These are phyloP conservation scores for Ceratocystis ficicola DNA, from an alignment of 2,329 filamentous ascomycete species.

Conservation along the genomic window DNA sequence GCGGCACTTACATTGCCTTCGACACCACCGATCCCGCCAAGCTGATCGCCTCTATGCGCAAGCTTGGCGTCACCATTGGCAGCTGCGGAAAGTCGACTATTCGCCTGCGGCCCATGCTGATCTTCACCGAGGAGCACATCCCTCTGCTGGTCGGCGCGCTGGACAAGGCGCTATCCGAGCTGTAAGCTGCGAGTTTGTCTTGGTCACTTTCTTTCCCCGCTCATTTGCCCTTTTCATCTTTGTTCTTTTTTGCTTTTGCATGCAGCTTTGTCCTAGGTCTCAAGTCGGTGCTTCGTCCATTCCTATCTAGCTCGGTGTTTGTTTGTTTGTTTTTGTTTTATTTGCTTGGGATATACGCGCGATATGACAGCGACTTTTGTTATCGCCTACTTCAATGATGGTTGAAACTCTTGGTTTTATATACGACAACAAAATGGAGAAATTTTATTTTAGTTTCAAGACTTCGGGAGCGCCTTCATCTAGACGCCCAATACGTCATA, in stretches of 20 bases:
- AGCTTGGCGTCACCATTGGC: constrained; percentile 62
- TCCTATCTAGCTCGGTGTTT: constrained; percentile 11
- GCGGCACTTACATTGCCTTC: constrained; percentile 62
- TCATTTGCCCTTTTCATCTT: not conserved
- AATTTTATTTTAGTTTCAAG: not conserved
- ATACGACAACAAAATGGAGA: not conserved
- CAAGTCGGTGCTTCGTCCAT: not conserved
- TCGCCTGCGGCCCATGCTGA: constrained; percentile 64
- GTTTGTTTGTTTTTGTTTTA: not conserved
- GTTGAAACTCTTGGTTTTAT: not conserved
- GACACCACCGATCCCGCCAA: constrained; percentile 58
- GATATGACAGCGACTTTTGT: not conserved
- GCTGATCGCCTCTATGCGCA: constrained; percentile 55
- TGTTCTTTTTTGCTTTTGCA: constrained; percentile 5
- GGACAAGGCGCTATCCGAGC: constrained; percentile 19
- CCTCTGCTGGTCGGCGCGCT: constrained; percentile 16
- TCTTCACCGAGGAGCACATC: constrained; percentile 61
- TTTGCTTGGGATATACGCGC: not conserved
- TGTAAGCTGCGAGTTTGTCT: constrained; percentile 8
- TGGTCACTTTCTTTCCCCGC: too few species aligned
- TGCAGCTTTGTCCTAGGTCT: constrained; percentile 6
- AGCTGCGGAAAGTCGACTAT: constrained; percentile 60
- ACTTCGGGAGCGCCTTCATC: not conserved
- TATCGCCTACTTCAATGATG: not conserved
- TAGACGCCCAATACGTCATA: too few species aligned